Evolutionary conservation across 1,284 basidiomycete species (phyloP), one percentile per base, ranked within the genome.

Genomic region (Naganishia liquefaciens): DNA sequence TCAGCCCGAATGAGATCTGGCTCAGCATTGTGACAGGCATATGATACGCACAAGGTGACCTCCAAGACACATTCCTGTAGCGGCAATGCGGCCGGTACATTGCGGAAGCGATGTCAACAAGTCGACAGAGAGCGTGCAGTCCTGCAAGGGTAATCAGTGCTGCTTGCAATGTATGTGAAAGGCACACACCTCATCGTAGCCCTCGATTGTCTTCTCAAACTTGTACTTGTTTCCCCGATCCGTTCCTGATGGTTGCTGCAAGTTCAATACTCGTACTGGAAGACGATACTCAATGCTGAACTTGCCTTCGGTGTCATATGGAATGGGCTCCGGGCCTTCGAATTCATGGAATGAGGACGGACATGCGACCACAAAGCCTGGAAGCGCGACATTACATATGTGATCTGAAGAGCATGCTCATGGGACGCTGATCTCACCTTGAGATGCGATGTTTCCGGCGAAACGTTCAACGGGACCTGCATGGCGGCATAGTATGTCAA

Each of bases 201-300:
- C 90, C 54, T 84, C 84, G 1, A 94, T 79, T 46, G 85, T 85
- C 81, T 94, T 94, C 78, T 93, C 89, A 47, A 90, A 84, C 91
- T 95, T 95, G 82, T 88, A 94, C 71, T 82, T 84, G 80, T 96
- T 95, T 13, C 93, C 93, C 68, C 88, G 80, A 74, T 93, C 91
- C 23, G 93, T 93, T 33, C 83, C 83, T 82, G 50, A 37, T 17
- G 25, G n/a, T 13, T 81, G 84, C 84, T 64, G 23, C 30, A 65
- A 49, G 4, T 51, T 33, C n/a, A 15, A 23, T 3, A 28, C 55
- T 37, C 33, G 15, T 9, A n/a, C 23, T 15, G 33, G 25, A 0
- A 21, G 42, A 15, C 43, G 27, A 33, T 43, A 40, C 21, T 40
- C 13, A 13, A 37, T 10, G 33, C 27, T 13, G 13, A 51, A 50